Evolutionary conservation across 345 rosid species (phyloP).

Genomic region (Citrus sinensis): DVS_A1.0 CM039161.1:7902501-7903000

Average conservation of each 20-base stretch:
- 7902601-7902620: too few species aligned
- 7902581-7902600: too few species aligned
- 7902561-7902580: too few species aligned
- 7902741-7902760: constrained; percentile 53
- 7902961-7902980: constrained; percentile 51
- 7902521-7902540: too few species aligned
- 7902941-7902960: constrained; percentile 77
- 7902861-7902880: constrained; percentile 73
- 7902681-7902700: constrained; percentile 28
- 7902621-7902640: too few species aligned
- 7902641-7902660: too few species aligned
- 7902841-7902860: constrained; percentile 74
- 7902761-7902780: constrained; percentile 71
- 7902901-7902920: constrained; percentile 70
- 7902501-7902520: too few species aligned
- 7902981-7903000: neutral
- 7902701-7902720: constrained; percentile 84
- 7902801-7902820: constrained; percentile 55
- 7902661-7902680: too few species aligned
- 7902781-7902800: constrained; percentile 62
- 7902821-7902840: constrained; percentile 78
- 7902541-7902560: too few species aligned
- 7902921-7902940: constrained; percentile 69
- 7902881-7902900: constrained; percentile 52
- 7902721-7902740: constrained; percentile 87